Percentiles rank a stretch among this genome's conserved stretches.
phyloP scores from a whole-genome alignment of 345 rosid genomes.

The Gossypium mustelinum region DNA sequence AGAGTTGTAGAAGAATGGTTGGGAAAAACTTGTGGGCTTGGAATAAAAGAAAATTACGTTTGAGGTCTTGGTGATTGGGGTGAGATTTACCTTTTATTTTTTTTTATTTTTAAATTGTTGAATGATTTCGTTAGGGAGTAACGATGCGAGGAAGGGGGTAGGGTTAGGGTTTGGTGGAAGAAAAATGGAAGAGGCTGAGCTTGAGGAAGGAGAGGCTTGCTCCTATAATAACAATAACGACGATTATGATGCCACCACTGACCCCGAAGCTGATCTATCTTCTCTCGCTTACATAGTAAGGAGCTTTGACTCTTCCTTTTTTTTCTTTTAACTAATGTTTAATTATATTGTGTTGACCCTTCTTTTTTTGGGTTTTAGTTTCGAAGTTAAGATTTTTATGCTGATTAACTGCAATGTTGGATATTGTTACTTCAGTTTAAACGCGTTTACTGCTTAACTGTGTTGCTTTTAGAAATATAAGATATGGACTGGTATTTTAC shows the following conservation, averaged over 20 bases:
- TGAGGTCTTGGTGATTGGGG: conserved; percentile 23
- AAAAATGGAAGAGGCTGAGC: conserved; percentile 59
- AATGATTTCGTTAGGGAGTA: conserved; percentile 52
- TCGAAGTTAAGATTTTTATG: conserved; percentile 19
- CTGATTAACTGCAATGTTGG: conserved; percentile 22
- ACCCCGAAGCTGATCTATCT: conserved; percentile 73
- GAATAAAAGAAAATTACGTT: conserved; percentile 18
- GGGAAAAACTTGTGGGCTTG: conserved; percentile 8
- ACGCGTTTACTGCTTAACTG: conserved; percentile 3
- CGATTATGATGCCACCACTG: conserved; percentile 45
- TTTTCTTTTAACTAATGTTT: neutral
- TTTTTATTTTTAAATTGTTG: conserved; percentile 11
- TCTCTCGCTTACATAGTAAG: conserved; percentile 83
- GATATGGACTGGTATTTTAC: neutral
- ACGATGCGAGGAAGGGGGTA: conserved; percentile 45
- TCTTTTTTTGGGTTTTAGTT: conserved; percentile 24
- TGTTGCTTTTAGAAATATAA: conserved; percentile 14
- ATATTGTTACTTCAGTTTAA: neutral
- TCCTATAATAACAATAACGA: conserved; percentile 45
- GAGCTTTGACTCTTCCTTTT: neutral
- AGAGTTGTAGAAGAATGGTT: conserved; percentile 24
- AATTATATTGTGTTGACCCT: neutral
- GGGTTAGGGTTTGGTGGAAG: conserved; percentile 40
- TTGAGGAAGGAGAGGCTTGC: conserved; percentile 79
- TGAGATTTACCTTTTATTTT: conserved; percentile 14